A percentile compares a stretch with the other conserved stretches of the same genome.
phyloP scores from a whole-genome alignment of 1,284 basidiomycete genomes.

The Moesziomyces sp. region DNA sequence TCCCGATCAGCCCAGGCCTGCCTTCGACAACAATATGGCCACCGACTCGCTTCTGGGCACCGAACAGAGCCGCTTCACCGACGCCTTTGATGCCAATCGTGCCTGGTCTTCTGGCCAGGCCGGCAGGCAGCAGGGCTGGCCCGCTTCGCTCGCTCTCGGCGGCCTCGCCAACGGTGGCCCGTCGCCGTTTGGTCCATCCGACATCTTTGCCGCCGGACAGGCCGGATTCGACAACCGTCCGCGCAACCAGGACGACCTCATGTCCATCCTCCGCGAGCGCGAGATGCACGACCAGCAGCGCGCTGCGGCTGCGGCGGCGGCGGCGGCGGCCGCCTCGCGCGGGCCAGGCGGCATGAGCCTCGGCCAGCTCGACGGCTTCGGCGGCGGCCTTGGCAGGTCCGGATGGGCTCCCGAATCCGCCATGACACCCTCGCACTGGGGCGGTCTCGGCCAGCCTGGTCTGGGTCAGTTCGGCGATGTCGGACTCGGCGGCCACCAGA shows the following conservation, averaged over 20 bases:
- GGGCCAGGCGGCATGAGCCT: slow-evolving; percentile 31
- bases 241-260: slow-evolving; percentile 52
- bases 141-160: slow-evolving; percentile 25
- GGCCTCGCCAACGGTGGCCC: slow-evolving; percentile 24
- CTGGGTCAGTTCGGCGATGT: slow-evolving; percentile 41
- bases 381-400: slow-evolving; percentile 26
- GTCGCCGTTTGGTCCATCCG: slow-evolving; percentile 37
- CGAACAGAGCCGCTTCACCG: slow-evolving; percentile 35
- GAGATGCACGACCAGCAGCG: slow-evolving; percentile 56
- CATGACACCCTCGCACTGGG: slow-evolving; percentile 39
- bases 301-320: slow-evolving; percentile 38
- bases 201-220: slow-evolving; percentile 24
- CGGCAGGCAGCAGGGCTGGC: slow-evolving; percentile 38
- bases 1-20: slow-evolving; percentile 16
- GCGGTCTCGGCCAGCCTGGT: slow-evolving; percentile 28
- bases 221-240: slow-evolving; percentile 22
- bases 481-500: slow-evolving; percentile 35
- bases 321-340: slow-evolving; percentile 40
- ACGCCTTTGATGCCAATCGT: slow-evolving; percentile 20
- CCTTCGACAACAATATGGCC: slow-evolving; percentile 18
- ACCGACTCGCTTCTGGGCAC: slow-evolving; percentile 18
- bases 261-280: slow-evolving; percentile 49
- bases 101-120: slow-evolving; percentile 17
- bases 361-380: slow-evolving; percentile 39
- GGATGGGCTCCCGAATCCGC: slow-evolving; percentile 34